Conservation (phyloP, 129 eudicot species). For the Rutidosis leptorrhynchoides region DNA sequence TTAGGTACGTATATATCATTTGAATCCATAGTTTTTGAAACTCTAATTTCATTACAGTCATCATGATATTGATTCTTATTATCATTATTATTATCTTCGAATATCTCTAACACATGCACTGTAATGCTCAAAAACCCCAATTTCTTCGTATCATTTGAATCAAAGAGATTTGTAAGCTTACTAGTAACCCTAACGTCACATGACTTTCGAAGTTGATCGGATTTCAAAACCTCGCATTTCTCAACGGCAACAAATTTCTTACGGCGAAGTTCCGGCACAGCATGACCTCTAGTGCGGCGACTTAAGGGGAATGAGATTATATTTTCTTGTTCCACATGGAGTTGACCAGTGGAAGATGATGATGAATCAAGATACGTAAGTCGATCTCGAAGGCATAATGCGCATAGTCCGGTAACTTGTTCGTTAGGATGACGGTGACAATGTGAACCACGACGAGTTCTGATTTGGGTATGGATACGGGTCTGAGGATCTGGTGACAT, state of each 20-base stretch:
- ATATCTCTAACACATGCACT: slow-evolving; percentile 23
- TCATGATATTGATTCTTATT: not conserved
- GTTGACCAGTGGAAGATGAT: slow-evolving; percentile 19
- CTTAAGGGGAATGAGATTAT: slow-evolving; percentile 15
- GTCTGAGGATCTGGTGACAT: slow-evolving; percentile 37
- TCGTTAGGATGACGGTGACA: slow-evolving; percentile 84
- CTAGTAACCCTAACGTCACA: slow-evolving; percentile 46
- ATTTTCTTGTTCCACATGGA: slow-evolving; percentile 19
- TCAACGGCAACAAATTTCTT: slow-evolving; percentile 58
- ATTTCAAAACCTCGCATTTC: slow-evolving; percentile 33
- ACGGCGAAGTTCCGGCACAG: slow-evolving; percentile 66
- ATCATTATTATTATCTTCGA: slow-evolving; percentile 14
- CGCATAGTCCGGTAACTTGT: slow-evolving; percentile 73
- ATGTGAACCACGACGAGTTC: slow-evolving; percentile 54
- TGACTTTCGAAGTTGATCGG: slow-evolving; percentile 64
- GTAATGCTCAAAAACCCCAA: slow-evolving; percentile 41
- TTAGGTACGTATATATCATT: slow-evolving; percentile 20
- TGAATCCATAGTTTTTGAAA: slow-evolving; percentile 8
- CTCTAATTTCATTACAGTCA: slow-evolving; percentile 29
- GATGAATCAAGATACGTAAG: slow-evolving; percentile 58
- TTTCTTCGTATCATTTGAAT: slow-evolving; percentile 55
- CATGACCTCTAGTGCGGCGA: slow-evolving; percentile 20
- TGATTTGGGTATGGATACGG: slow-evolving; percentile 51
- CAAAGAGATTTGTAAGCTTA: slow-evolving; percentile 32
- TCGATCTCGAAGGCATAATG: slow-evolving; percentile 82